These are phyloP conservation scores for Acacia melanoxylon DNA, from an alignment of 306 rosid genomes.

Conservation along the genomic window DNA sequence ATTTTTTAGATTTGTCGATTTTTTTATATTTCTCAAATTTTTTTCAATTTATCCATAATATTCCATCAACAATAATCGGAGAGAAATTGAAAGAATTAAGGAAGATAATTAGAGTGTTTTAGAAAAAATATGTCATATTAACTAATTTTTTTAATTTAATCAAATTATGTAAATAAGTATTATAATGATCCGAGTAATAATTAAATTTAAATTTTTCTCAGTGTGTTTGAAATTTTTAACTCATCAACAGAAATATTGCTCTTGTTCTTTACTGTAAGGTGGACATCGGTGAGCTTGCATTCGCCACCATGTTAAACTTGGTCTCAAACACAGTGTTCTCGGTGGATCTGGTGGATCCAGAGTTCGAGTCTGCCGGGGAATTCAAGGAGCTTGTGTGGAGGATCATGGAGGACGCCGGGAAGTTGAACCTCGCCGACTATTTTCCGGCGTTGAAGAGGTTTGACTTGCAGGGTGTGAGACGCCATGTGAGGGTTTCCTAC, in stretches of 20 bases:
- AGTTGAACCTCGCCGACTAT: slow-evolving; percentile 51
- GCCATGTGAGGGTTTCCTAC: slow-evolving; percentile 50
- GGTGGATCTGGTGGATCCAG: slow-evolving; percentile 54
- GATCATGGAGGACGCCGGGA: slow-evolving; percentile 69
- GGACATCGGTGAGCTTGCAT: slow-evolving; percentile 40
- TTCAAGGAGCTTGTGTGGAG: slow-evolving; percentile 63
- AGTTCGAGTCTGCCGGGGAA: slow-evolving; percentile 49
- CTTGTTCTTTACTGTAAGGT: slow-evolving; percentile 11
- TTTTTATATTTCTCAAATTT: too few species aligned
- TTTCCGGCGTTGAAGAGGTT: slow-evolving; percentile 48
- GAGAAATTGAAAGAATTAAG: too few species aligned
- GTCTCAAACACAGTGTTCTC: slow-evolving; percentile 60
- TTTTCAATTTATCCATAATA: too few species aligned
- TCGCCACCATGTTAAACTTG: slow-evolving; percentile 53
- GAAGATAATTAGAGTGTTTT: too few species aligned
- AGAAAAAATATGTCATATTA: too few species aligned
- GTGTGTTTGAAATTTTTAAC: not conserved
- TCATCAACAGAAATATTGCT: not conserved
- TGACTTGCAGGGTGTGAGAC: slow-evolving; percentile 53
- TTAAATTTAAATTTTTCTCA: not conserved
- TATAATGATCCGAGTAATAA: too few species aligned
- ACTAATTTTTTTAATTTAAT: too few species aligned
- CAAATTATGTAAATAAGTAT: too few species aligned
- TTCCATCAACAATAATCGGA: too few species aligned
- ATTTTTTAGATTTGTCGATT: too few species aligned